Evolutionary conservation across 495 filamentous ascomycete species (phyloP).

Genomic region (Hyaloscypha finlandica): DNA sequence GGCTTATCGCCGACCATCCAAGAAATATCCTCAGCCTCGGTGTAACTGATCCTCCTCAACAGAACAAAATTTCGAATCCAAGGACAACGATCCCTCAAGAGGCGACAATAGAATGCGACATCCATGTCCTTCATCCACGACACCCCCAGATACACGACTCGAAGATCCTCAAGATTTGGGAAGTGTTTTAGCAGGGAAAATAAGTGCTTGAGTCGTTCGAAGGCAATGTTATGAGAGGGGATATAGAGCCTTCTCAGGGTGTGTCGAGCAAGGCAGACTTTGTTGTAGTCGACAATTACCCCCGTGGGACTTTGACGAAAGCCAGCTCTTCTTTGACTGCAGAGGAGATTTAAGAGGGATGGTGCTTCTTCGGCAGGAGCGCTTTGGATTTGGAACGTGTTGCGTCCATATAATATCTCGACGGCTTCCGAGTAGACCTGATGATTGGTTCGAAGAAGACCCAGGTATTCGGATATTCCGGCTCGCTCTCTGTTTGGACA

Average conservation of each 20-base stretch:
- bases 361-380: constrained; percentile 2
- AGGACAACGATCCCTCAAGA: constrained; percentile 18
- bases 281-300: background rate
- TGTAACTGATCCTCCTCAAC: constrained; percentile 17
- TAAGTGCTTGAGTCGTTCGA: constrained; percentile 17
- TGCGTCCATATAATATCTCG: constrained; percentile 19
- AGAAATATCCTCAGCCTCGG: constrained; percentile 23
- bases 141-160: constrained; percentile 9
- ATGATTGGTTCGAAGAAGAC: constrained; percentile 19
- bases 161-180: constrained; percentile 19
- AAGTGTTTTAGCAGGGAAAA: constrained; percentile 23
- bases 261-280: constrained; percentile 17
- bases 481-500: constrained; percentile 24
- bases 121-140: constrained; percentile 19
- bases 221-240: constrained; percentile 14
- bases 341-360: constrained; percentile 12
- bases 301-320: background rate
- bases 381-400: constrained; percentile 23
- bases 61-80: constrained; percentile 14
- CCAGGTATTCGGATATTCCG: constrained; percentile 7
- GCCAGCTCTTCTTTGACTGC: constrained; percentile 12
- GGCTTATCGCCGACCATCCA: constrained; percentile 24
- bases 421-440: constrained; percentile 22
- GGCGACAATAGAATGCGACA: constrained; percentile 15
- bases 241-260: constrained; percentile 16